Conservation (phyloP, 352 stramenopile species). For the Phytophthora syringae region DNA sequence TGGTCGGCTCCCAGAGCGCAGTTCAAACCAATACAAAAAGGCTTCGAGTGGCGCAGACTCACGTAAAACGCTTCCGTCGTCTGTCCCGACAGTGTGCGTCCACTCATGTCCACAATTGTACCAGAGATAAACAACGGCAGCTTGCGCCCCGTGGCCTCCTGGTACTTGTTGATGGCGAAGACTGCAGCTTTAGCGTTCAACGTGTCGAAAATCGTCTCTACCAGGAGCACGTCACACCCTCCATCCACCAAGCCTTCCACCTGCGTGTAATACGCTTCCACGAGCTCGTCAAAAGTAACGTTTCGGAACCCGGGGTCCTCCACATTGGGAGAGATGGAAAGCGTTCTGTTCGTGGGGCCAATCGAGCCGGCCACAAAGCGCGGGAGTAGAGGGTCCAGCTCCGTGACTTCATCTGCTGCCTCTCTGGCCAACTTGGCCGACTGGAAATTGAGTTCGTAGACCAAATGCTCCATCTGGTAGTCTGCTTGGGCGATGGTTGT, state of each 20-base stretch:
- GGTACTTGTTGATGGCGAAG: constrained; percentile 94
- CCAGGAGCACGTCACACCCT: constrained; percentile 95
- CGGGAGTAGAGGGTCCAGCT: constrained; percentile 90
- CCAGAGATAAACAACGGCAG: constrained; percentile 97
- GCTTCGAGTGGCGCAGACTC: constrained; percentile 95
- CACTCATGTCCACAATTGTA: constrained; percentile 97
- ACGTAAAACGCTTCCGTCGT: constrained; percentile 98
- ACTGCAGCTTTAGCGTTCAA: constrained; percentile 97
- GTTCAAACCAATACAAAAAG: constrained; percentile 98
- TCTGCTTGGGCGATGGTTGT: constrained; percentile 97
- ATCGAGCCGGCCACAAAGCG: constrained; percentile 97
- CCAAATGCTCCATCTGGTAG: constrained; percentile 96
- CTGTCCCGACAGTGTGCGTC: constrained; percentile 96
- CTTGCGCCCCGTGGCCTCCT: constrained; percentile 90
- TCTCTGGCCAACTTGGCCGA: constrained; percentile 92
- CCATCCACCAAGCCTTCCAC: constrained; percentile 95
- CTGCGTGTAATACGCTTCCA: constrained; percentile 96
- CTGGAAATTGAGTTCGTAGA: constrained; percentile 97
- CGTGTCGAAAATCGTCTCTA: constrained; percentile 99
- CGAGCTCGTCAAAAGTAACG: constrained; percentile 97
- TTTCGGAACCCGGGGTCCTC: constrained; percentile 94
- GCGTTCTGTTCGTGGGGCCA: constrained; percentile 96
- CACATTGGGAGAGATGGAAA: constrained; percentile 96
- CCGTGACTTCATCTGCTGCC: constrained; percentile 94
- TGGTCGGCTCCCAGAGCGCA: constrained; percentile 95